Conservation (phyloP, 257 asterid genomes). For the Forsythia viridissima region DNA sequence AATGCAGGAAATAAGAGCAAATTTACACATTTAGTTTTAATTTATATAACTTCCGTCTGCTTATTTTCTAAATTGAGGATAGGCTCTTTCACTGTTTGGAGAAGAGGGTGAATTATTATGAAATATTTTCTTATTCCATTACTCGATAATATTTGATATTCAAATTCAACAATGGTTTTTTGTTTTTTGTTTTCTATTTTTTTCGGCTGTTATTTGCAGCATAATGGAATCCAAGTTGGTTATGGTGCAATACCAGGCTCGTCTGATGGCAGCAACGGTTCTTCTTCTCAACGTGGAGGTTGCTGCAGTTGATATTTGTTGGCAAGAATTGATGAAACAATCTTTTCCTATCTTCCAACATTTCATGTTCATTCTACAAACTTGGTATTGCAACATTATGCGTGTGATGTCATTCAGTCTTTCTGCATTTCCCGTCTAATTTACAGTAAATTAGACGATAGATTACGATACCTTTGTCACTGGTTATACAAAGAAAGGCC, state of each 20-base stretch:
- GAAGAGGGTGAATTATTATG: too few relatives aligned
- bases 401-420: not conserved
- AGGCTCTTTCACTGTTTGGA: too few relatives aligned
- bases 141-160: not conserved
- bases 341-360: not conserved
- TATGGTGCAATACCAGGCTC: conserved; percentile 79
- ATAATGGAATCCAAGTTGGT: conserved; percentile 90
- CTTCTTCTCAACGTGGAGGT: conserved; percentile 77
- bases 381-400: conserved; percentile 5
- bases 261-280: conserved; percentile 74
- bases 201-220: conserved; percentile 45
- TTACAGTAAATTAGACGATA: conserved; percentile 23
- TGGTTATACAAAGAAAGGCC: conserved; percentile 16
- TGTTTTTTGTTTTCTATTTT: not conserved
- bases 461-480: not conserved
- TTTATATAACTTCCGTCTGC: too few relatives aligned
- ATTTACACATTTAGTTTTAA: too few relatives aligned
- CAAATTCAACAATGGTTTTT: conserved; percentile 6
- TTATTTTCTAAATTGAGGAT: too few relatives aligned
- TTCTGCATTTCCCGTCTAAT: conserved; percentile 10
- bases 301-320: conserved; percentile 68
- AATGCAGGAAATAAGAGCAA: too few relatives aligned
- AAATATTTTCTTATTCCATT: not conserved
- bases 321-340: conserved; percentile 7
- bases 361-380: conserved; percentile 24